Conservation (phyloP, 2,329 filamentous ascomycete genomes). For the Phialemoniopsis sp. region DNA sequence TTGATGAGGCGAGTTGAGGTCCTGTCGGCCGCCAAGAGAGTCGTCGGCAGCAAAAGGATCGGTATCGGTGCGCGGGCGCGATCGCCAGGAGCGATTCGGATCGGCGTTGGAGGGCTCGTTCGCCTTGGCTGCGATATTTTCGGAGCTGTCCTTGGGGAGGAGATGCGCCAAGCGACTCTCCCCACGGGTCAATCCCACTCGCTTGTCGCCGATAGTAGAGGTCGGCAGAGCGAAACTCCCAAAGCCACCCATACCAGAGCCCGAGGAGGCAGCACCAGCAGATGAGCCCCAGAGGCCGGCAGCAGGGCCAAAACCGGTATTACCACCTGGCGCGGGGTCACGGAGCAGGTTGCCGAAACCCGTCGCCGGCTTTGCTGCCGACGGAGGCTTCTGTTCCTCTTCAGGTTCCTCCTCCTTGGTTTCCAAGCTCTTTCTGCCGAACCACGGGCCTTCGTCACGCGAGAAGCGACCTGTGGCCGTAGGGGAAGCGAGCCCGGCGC, state of each 20-base stretch:
- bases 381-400: constrained; percentile 32
- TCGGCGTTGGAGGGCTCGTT: constrained; percentile 41
- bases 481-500: constrained; percentile 54
- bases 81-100: constrained; percentile 47
- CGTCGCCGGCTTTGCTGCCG: constrained; percentile 20
- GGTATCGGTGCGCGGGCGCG: constrained; percentile 64
- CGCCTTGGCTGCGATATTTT: constrained; percentile 52
- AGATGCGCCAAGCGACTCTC: constrained; percentile 85
- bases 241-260: constrained; percentile 78
- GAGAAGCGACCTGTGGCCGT: constrained; percentile 53
- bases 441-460: constrained; percentile 62
- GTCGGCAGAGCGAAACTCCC: constrained; percentile 77
- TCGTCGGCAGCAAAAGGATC: constrained; percentile 71
- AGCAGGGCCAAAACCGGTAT: constrained; percentile 33
- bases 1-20: constrained; percentile 49
- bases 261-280: constrained; percentile 54
- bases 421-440: constrained; percentile 49
- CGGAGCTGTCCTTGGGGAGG: constrained; percentile 71
- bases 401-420: constrained; percentile 54
- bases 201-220: constrained; percentile 64
- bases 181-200: constrained; percentile 63
- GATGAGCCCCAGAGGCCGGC: constrained; percentile 40
- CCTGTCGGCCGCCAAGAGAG: constrained; percentile 70
- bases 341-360: constrained; percentile 46
- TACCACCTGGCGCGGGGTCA: constrained; percentile 24